phyloP scores from a whole-genome alignment of 2,329 filamentous ascomycete genomes.

The Aspergillus ochraceus region DNA sequence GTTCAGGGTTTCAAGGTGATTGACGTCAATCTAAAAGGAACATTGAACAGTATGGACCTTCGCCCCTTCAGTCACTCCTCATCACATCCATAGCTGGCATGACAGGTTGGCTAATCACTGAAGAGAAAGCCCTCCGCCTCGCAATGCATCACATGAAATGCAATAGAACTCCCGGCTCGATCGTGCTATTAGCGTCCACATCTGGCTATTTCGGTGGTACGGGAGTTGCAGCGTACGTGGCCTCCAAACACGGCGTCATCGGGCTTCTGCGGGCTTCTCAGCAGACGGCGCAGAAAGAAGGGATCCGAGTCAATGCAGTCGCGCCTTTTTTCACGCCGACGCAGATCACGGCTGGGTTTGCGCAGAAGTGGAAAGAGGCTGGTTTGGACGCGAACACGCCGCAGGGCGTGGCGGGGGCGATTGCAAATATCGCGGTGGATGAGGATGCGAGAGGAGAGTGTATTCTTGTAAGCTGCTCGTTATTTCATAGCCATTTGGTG shows the following conservation, averaged over 20 bases:
- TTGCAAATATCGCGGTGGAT: slow-evolving; percentile 41
- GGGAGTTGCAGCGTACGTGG: slow-evolving; percentile 44
- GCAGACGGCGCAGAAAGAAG: slow-evolving; percentile 30
- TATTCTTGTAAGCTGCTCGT: slow-evolving; percentile 23
- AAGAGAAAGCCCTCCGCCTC: slow-evolving; percentile 32
- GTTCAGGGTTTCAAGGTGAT: slow-evolving; percentile 31
- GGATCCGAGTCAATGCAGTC: slow-evolving; percentile 47
- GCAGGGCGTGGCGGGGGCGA: slow-evolving; percentile 44
- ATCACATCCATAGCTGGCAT: slow-evolving; percentile 8
- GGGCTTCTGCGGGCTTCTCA: slow-evolving; percentile 43
- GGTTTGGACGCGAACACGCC: slow-evolving; percentile 45
- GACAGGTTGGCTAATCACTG: neutral
- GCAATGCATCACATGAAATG: slow-evolving; percentile 27
- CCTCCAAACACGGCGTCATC: slow-evolving; percentile 46
- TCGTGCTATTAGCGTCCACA: slow-evolving; percentile 44
- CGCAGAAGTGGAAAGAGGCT: slow-evolving; percentile 37
- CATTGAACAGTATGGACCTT: slow-evolving; percentile 42
- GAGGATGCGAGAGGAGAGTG: slow-evolving; percentile 25
- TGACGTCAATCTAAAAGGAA: slow-evolving; percentile 48
- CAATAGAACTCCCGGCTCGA: slow-evolving; percentile 30
- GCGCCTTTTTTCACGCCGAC: slow-evolving; percentile 52
- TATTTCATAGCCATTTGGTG: no score
- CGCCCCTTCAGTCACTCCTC: neutral
- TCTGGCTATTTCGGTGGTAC: slow-evolving; percentile 48
- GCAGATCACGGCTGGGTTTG: slow-evolving; percentile 43